Evolutionary conservation across 2,329 filamentous ascomycete species (phyloP).

Genomic region (Aspergillus calidoustus): DNA sequence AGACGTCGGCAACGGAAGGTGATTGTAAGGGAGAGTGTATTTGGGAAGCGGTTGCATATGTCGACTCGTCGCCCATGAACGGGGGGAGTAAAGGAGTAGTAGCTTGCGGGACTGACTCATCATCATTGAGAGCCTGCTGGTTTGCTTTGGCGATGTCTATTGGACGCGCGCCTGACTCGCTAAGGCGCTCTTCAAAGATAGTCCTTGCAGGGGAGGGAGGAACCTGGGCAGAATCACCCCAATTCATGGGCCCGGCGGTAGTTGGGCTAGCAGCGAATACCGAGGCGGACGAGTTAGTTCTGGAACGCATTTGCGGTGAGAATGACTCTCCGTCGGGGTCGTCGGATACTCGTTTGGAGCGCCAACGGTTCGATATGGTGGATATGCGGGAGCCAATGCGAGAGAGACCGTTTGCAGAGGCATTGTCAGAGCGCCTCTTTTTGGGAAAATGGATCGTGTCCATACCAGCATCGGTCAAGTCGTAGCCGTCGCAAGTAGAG

Average conservation of each 20-base stretch:
- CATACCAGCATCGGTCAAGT: conserved; percentile 67
- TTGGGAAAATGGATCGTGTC: conserved; percentile 60
- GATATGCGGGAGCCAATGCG: conserved; percentile 73
- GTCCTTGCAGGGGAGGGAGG: conserved; percentile 68
- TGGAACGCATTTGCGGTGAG: conserved; percentile 42
- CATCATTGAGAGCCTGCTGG: conserved; percentile 43
- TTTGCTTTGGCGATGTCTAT: conserved; percentile 61
- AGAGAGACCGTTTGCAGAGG: conserved; percentile 56
- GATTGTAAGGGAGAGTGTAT: conserved; percentile 84
- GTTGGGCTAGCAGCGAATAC: conserved; percentile 41
- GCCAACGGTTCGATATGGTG: conserved; percentile 65
- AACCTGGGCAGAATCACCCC: conserved; percentile 55
- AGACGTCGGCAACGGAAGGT: conserved; percentile 72
- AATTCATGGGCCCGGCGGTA: conserved; percentile 37
- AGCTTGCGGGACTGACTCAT: conserved; percentile 67
- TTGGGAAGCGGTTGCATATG: conserved; percentile 55
- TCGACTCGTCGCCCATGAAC: conserved; percentile 66
- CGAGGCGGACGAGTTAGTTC: conserved; percentile 49
- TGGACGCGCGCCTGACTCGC: conserved; percentile 54
- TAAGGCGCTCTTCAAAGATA: conserved; percentile 60
- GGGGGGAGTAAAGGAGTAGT: conserved; percentile 86
- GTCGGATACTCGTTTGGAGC: conserved; percentile 43
- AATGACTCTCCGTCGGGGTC: conserved; percentile 35
- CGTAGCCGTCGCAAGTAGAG: conserved; percentile 41
- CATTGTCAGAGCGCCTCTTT: conserved; percentile 58